Percentiles rank a stretch among this genome's conserved stretches.
Evolutionary conservation across 139 green algal genomes (phyloP).

Genomic region (Picochlorum sp.): DNA sequence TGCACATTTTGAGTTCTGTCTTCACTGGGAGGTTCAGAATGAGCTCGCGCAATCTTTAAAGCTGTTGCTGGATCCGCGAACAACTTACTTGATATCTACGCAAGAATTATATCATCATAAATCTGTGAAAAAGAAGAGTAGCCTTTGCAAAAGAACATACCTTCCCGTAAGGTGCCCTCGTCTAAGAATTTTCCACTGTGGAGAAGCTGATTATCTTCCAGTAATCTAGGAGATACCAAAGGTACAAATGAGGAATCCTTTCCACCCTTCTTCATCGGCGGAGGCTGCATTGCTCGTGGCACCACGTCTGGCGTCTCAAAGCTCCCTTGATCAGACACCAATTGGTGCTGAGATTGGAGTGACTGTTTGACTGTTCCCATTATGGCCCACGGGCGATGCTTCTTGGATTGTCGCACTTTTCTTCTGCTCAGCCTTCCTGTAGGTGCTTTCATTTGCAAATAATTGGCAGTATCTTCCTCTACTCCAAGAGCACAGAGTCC

Average conservation of each 20-base stretch:
- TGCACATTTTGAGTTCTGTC: conserved; percentile 10
- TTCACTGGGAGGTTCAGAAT: not conserved
- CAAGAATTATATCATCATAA: not conserved
- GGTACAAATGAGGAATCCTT: not conserved
- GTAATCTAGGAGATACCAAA: not conserved
- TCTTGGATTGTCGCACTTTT: too few relatives aligned
- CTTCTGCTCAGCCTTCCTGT: too few relatives aligned
- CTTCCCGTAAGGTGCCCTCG: conserved; percentile 40
- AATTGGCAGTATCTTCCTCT: conserved; percentile 28
- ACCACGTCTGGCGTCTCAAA: conserved; percentile 31
- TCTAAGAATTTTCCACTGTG: conserved; percentile 38
- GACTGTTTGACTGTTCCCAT: not conserved
- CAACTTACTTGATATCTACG: conserved; percentile 24
- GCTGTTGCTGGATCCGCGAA: conserved; percentile 27
- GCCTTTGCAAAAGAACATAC: not conserved
- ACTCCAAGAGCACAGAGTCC: conserved; percentile 82
- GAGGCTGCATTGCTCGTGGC: conserved; percentile 13
- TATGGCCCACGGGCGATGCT: too few relatives aligned
- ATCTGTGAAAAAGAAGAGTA: not conserved
- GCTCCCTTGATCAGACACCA: conserved; percentile 7
- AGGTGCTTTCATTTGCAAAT: not conserved
- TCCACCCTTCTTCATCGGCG: conserved; percentile 8
- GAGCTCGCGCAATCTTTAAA: conserved; percentile 4
- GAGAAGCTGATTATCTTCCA: not conserved
- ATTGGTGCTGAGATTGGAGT: not conserved